Base-by-base conservation (phyloP, 2,329 filamentous ascomycete species). In the Diplodia mutila region DNA sequence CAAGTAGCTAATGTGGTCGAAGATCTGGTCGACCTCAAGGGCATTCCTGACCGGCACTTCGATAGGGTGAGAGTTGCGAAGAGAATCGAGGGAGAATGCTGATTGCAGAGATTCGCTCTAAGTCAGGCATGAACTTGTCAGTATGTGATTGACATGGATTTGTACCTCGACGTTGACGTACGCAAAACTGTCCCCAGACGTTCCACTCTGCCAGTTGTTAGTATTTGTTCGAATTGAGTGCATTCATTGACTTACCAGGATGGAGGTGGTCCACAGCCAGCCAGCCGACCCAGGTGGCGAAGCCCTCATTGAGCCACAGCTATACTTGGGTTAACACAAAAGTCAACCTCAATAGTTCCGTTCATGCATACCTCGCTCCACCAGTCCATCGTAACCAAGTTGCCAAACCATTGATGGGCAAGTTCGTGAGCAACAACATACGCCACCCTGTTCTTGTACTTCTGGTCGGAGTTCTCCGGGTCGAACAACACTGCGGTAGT, bases 381-480 rank as follows among this genome's bases (percentile, higher is more conserved):
- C 93, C 93, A 97, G 78, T 97, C 92, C 93, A 97, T 97, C 6
- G 94, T 97, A 52, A 97, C 93, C 12, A 97, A 86, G 78, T 97
- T 96, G 46, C 93, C 93, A 73, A 97, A 97, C 94, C 94, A 97
- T 81, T 97, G 93, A 76, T 97, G 93, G 67, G 94, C 95, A 70
- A 99, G 85, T 80, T 99, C 95, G 80, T 99, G 95, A n/a, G 95
- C 94, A 61, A 98, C 94, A 67, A 98, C 94, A 75, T 99, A 98
- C 37, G 95, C 95, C 70, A 99, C 91, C 46, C 94, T 87, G 79
- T 97, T 97, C 80, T 93, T 94, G 82, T 94, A 97, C 71, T 90
- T 89, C 51, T 92, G 89, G 77, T 97, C 94, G 0, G 94, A 97
- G 59, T 90, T 91, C 77, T 93, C 89, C 78, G 97, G 93, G 75